Percentiles rank a stretch among this genome's conserved stretches.
phyloP scores from a whole-genome alignment of 441 rosid genomes.

The Metrosideros polymorpha region DNA sequence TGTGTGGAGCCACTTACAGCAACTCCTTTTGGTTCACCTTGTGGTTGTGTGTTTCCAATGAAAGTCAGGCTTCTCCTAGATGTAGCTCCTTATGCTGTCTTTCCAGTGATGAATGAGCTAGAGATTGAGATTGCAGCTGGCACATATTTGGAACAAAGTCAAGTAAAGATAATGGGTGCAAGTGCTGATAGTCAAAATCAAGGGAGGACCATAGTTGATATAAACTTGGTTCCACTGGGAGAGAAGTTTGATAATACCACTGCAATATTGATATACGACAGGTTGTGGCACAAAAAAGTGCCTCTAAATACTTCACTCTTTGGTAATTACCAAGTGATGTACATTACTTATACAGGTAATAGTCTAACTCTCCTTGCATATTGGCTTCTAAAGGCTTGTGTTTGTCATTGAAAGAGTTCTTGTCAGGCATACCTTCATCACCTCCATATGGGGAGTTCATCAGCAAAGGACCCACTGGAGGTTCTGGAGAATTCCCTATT shows the following conservation, averaged over 20 bases:
- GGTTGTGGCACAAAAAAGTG: conserved; percentile 64
- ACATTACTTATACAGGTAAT: conserved; percentile 82
- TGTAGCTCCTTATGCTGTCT: conserved; percentile 76
- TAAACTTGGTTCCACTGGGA: conserved; percentile 92
- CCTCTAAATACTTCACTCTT: conserved; percentile 67
- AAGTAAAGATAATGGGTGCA: conserved; percentile 97
- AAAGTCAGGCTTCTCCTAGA: conserved; percentile 76
- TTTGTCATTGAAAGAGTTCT: conserved; percentile 8
- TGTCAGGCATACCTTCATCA: conserved; percentile 75
- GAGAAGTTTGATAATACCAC: conserved; percentile 97
- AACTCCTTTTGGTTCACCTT: conserved; percentile 86
- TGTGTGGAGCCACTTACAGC: conserved; percentile 88
- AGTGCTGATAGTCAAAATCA: conserved; percentile 84
- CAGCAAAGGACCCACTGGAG: conserved; percentile 64
- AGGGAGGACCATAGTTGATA: conserved; percentile 73
- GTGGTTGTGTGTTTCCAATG: conserved; percentile 97
- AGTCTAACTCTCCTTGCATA: conserved; percentile 2
- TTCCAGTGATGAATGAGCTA: conserved; percentile 79
- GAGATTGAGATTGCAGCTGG: conserved; percentile 95
- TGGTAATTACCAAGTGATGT: conserved; percentile 67
- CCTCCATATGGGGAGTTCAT: conserved; percentile 39
- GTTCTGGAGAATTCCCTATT: conserved; percentile 58
- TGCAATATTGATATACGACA: conserved; percentile 65
- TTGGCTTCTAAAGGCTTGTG: background rate
- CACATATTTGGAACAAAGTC: conserved; percentile 87